Conservation (phyloP, 2,329 filamentous ascomycete species). For the Cytospora chrysosperma region DNA sequence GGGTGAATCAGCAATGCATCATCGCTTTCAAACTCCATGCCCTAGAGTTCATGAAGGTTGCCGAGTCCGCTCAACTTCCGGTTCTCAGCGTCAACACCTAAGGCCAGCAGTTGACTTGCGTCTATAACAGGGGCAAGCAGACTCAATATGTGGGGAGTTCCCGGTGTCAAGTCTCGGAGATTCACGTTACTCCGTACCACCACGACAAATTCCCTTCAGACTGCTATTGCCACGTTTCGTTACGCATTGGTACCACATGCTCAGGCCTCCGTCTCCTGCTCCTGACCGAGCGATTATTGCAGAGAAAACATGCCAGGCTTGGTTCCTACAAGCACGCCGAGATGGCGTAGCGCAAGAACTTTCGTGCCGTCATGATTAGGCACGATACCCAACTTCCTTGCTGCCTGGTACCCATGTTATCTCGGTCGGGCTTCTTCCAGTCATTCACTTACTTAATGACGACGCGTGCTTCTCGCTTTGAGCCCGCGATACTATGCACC, state of each 20-base stretch:
- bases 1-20: background rate
- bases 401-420: too few species aligned
- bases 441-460: too few species aligned
- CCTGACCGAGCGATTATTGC: background rate
- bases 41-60: background rate
- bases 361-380: too few species aligned
- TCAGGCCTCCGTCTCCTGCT: background rate
- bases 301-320: background rate
- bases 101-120: background rate
- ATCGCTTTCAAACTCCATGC: background rate
- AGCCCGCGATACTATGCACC: too few species aligned
- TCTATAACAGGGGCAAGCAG: background rate
- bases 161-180: background rate
- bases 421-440: too few species aligned
- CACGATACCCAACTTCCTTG: too few species aligned
- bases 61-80: background rate
- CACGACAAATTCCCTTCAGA: background rate
- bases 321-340: background rate
- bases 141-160: background rate
- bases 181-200: background rate
- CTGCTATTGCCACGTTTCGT: background rate
- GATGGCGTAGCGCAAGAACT: background rate
- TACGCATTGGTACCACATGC: background rate
- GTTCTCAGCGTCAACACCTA: background rate
- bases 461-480: too few species aligned